phyloP scores from a whole-genome alignment of 495 filamentous ascomycete genomes.

The Poronia punctata region DNA sequence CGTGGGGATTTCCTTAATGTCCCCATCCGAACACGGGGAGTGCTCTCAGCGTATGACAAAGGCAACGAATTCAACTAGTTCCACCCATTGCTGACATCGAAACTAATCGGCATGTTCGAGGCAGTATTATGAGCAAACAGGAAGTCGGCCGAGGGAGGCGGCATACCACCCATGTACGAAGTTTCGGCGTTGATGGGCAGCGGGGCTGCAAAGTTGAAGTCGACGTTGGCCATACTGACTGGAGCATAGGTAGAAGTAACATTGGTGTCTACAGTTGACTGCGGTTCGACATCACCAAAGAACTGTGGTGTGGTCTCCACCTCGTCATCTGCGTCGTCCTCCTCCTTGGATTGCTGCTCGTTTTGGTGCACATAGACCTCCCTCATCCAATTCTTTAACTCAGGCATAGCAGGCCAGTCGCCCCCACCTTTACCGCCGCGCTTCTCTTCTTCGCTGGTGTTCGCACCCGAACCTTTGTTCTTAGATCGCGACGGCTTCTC shows the following conservation, averaged over 20 bases:
- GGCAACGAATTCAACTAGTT: too few species aligned
- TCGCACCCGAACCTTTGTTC: constrained; percentile 27
- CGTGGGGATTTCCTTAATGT: too few species aligned
- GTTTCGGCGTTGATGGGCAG: constrained; percentile 19
- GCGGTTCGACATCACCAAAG: constrained; percentile 18
- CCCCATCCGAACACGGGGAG: too few species aligned
- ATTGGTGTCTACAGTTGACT: constrained; percentile 7
- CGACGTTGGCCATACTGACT: constrained; percentile 19
- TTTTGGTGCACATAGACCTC: constrained; percentile 49
- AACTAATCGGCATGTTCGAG: constrained; percentile 18
- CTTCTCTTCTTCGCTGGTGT: constrained; percentile 40
- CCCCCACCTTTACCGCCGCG: constrained; percentile 81
- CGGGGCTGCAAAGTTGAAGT: constrained; percentile 20
- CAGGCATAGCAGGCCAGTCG: constrained; percentile 72
- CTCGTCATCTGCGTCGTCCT: constrained; percentile 29
- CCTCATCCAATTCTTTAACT: constrained; percentile 76
- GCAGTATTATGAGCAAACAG: constrained; percentile 21
- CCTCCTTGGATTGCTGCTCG: constrained; percentile 20
- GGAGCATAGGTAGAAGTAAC: constrained; percentile 19
- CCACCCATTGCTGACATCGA: constrained; percentile 11
- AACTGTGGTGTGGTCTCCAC: neutral
- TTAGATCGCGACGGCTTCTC: constrained; percentile 38
- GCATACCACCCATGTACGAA: constrained; percentile 21
- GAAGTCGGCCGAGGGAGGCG: constrained; percentile 36
- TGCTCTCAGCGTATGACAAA: too few species aligned